Base-by-base conservation (phyloP, 768 basidiomycete species). In the Rhodotorula babjevae region DNA sequence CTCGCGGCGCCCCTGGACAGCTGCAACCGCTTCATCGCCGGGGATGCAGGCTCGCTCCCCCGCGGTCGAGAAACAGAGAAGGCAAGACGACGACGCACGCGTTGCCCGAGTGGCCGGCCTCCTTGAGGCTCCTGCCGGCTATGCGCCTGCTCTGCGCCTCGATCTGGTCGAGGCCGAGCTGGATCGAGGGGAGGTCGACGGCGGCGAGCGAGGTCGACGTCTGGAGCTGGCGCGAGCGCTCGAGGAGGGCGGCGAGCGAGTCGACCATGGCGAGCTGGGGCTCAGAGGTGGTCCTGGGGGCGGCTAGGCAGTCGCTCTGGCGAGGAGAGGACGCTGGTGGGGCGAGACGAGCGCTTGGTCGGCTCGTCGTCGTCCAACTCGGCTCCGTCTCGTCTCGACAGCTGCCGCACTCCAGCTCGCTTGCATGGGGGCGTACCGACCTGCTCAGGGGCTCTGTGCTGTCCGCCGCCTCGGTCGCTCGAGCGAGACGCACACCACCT, bases 101-200 rank as follows among this genome's bases (percentile, higher is more conserved):
- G 42, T 69, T 71, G 29, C 63, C 69, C 14, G 63, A 57, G 27
- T 33, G 36, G 2, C 57, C 57, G 23, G 65, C 29, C 21, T 67
- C 69, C 65, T 70, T 66, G 33, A 67, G 61, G 11, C 73, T 65
- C 49, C 77, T 76, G 0, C 79, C 79, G 3, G 79, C 82, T 36
- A 97, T 87, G 55, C 89, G 85, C 29, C 93, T 86, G 4, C 92
- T 93, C 82, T 95, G 92, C 0, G 90, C 88, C 81, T 98, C 95
- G 73, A 99, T 90, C 83, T 97, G 92, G 81, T 95, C 93, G 46
- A 98, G 85, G 3, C 92, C 91, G 67, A 95, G 88, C 67, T 90
- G 87, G 56, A 99, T 88, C 6, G 90, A 86, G 19, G 95, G 95
- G 3, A 98, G 83, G 77, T 96, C 92, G 9, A 88, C 88, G 57